Conservation (phyloP, 179 eudicot genomes). For the Sideroxylon spinosum region DNA sequence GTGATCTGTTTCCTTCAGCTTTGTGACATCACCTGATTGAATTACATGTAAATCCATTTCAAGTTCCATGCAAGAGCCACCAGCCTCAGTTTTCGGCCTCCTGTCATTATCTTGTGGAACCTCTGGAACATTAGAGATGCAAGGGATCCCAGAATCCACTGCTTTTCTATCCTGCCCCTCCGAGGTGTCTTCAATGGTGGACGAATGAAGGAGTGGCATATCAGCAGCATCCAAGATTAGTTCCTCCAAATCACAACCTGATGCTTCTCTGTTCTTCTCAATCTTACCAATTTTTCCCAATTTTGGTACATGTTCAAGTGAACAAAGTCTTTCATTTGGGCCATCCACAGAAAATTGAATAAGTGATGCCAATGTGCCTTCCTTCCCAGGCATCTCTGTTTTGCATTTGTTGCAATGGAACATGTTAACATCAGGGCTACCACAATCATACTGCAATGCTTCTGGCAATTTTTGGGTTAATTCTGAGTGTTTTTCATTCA, state of each 20-base stretch:
- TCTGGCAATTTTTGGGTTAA: conserved; percentile 31
- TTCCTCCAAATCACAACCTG: conserved; percentile 55
- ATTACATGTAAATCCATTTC: conserved; percentile 16
- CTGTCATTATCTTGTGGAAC: conserved; percentile 25
- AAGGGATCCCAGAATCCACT: conserved; percentile 37
- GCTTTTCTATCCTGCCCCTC: conserved; percentile 34
- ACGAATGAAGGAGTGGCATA: conserved; percentile 60
- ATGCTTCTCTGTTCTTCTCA: conserved; percentile 37
- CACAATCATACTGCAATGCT: conserved; percentile 36
- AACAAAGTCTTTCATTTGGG: conserved; percentile 17
- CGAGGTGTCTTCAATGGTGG: conserved; percentile 34
- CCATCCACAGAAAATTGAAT: conserved; percentile 27
- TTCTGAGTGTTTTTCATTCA: conserved; percentile 24
- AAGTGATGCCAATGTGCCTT: conserved; percentile 26
- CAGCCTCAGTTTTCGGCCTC: conserved; percentile 25
- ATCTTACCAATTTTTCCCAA: conserved; percentile 29
- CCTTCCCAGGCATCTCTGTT: conserved; percentile 18
- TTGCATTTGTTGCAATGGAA: conserved; percentile 22
- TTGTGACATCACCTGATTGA: conserved; percentile 17
- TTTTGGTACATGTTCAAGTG: conserved; percentile 29
- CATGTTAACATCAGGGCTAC: conserved; percentile 37
- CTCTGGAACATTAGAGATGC: conserved; percentile 29
- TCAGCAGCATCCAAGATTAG: conserved; percentile 57
- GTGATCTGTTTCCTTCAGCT: conserved; percentile 29
- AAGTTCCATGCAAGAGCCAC: conserved; percentile 20